These are phyloP conservation scores for Marasmius tenuissimus DNA, from an alignment of 1,284 basidiomycete genomes.

Conservation along the genomic window DNA sequence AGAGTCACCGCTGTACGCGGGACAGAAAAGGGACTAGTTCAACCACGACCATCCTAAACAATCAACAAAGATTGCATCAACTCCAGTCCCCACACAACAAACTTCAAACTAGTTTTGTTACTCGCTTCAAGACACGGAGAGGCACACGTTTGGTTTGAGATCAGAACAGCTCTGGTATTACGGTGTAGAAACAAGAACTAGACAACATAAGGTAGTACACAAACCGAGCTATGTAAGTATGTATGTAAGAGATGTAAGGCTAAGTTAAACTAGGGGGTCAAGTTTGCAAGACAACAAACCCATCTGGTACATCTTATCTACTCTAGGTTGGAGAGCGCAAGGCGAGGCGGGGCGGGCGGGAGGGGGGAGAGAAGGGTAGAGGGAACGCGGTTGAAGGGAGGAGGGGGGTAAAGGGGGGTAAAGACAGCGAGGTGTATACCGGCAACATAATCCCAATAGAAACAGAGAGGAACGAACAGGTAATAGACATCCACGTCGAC, in stretches of 20 bases:
- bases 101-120: too few species aligned
- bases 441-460: constrained; percentile 2
- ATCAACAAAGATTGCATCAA: too few species aligned
- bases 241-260: background rate
- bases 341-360: background rate
- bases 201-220: background rate
- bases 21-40: too few species aligned
- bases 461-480: background rate
- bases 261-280: too few species aligned
- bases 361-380: background rate
- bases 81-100: too few species aligned
- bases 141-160: background rate
- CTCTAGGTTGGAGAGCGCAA: background rate
- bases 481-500: background rate
- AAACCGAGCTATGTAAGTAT: background rate
- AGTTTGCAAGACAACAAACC: background rate
- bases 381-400: background rate
- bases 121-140: too few species aligned
- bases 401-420: background rate
- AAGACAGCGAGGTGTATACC: background rate
- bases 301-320: background rate
- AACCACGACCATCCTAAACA: too few species aligned
- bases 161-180: background rate
- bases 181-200: background rate
- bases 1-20: too few species aligned